Percentiles rank a stretch among this genome's conserved stretches.
Conservation (phyloP, 1,284 basidiomycete genomes). For the Phellinidium pouzarii region DNA sequence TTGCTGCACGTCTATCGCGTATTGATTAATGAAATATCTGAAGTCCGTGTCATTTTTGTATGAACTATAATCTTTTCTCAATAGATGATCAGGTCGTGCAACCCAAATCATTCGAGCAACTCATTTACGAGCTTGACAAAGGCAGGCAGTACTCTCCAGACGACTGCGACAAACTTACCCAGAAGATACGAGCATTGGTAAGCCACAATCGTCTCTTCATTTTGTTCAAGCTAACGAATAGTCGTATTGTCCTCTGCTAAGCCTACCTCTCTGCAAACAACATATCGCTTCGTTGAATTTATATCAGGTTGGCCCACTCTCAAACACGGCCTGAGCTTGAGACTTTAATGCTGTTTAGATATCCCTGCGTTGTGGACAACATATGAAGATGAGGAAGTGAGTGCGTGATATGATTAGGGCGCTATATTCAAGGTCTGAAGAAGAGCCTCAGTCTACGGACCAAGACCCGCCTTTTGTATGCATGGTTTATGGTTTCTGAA, state of each 20-base stretch:
- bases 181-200: slow-evolving; percentile 40
- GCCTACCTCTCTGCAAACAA: slow-evolving; percentile 2
- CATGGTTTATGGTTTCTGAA: neutral
- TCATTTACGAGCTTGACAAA: slow-evolving; percentile 28
- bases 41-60: slow-evolving; percentile 27
- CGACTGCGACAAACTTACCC: slow-evolving; percentile 27
- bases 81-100: slow-evolving; percentile 30
- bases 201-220: slow-evolving; percentile 18
- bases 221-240: neutral
- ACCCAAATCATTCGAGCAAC: slow-evolving; percentile 34
- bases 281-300: slow-evolving; percentile 3
- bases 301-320: slow-evolving; percentile 36
- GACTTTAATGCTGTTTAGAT: slow-evolving; percentile 4
- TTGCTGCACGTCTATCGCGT: slow-evolving; percentile 56
- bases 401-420: neutral
- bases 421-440: neutral
- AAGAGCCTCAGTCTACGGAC: neutral
- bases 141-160: slow-evolving; percentile 25
- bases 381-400: slow-evolving; percentile 14
- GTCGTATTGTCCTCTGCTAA: neutral
- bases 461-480: slow-evolving; percentile 13
- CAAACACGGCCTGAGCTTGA: neutral
- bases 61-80: slow-evolving; percentile 17
- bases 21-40: slow-evolving; percentile 54
- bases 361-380: slow-evolving; percentile 11